Percentiles rank a stretch among this genome's conserved stretches.
These are phyloP conservation scores for Termitomyces sp. DNA, from an alignment of 768 basidiomycete species.

Conservation along the genomic window DNA sequence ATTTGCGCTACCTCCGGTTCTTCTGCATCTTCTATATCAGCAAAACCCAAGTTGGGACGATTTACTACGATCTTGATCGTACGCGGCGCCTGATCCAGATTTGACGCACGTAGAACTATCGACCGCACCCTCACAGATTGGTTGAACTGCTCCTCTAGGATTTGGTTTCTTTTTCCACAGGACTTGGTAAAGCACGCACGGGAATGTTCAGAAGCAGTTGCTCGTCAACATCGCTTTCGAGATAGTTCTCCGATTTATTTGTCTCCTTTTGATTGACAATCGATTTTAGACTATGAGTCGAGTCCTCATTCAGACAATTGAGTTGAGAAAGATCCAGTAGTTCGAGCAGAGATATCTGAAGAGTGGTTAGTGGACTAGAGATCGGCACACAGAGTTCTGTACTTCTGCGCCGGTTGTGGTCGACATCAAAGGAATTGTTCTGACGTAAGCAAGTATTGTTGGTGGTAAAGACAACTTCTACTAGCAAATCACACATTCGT, in stretches of 20 bases:
- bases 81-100: conserved; percentile 45
- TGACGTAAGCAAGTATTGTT: conserved; percentile 13
- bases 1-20: conserved; percentile 52
- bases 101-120: conserved; percentile 42
- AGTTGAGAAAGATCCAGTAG: conserved; percentile 54
- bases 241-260: conserved; percentile 40
- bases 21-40: conserved; percentile 50
- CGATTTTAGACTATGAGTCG: conserved; percentile 42
- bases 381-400: conserved; percentile 3
- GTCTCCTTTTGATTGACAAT: conserved; percentile 37
- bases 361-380: conserved; percentile 2
- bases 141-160: conserved; percentile 49
- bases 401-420: conserved; percentile 10
- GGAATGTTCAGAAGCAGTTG: conserved; percentile 63
- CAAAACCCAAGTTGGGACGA: conserved; percentile 54
- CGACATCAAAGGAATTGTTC: conserved; percentile 6
- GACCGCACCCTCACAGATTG: conserved; percentile 61
- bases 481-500: conserved; percentile 85
- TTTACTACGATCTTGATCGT: conserved; percentile 60
- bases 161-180: background rate
- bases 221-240: conserved; percentile 69
- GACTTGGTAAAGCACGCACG: conserved; percentile 31
- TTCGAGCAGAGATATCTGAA: conserved; percentile 49
- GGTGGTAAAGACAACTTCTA: background rate
- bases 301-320: conserved; percentile 66